Conservation (phyloP, 805 yeast species). For the Metschnikowia koreensis region DNA sequence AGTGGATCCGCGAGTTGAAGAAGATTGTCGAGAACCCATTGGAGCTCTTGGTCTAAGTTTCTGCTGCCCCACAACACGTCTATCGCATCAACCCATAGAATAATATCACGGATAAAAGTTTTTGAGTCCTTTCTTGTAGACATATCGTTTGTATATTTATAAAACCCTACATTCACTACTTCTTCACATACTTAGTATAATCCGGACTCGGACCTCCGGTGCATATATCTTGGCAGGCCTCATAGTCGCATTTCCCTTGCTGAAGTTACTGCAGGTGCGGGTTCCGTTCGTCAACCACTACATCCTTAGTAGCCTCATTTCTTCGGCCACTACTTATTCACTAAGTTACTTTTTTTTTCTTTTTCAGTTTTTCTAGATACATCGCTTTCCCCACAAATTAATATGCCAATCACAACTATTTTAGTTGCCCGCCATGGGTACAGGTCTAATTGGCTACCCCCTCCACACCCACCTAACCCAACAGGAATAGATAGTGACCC, state of each 20-base stretch:
- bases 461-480: constrained; percentile 75
- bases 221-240: background rate
- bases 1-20: constrained; percentile 91
- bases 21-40: constrained; percentile 91
- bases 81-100: constrained; percentile 6
- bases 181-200: too few species aligned
- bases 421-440: constrained; percentile 86
- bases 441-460: constrained; percentile 77
- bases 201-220: too few species aligned
- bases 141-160: too few species aligned
- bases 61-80: background rate
- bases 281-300: constrained; percentile 4
- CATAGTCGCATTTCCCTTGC: constrained; percentile 3
- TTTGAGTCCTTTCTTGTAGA: too few species aligned
- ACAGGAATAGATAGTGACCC: constrained; percentile 93
- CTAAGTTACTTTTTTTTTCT: too few species aligned
- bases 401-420: constrained; percentile 50
- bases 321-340: too few species aligned
- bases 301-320: too few species aligned
- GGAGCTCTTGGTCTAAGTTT: constrained; percentile 72
- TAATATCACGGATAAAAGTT: constrained; percentile 3
- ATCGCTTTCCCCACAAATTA: too few species aligned
- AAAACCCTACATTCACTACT: too few species aligned
- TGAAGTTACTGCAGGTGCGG: constrained; percentile 5
- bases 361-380: too few species aligned